Evolutionary conservation across 495 filamentous ascomycete genomes (phyloP).

Genomic region (Corynascus novoguineensis): DNA sequence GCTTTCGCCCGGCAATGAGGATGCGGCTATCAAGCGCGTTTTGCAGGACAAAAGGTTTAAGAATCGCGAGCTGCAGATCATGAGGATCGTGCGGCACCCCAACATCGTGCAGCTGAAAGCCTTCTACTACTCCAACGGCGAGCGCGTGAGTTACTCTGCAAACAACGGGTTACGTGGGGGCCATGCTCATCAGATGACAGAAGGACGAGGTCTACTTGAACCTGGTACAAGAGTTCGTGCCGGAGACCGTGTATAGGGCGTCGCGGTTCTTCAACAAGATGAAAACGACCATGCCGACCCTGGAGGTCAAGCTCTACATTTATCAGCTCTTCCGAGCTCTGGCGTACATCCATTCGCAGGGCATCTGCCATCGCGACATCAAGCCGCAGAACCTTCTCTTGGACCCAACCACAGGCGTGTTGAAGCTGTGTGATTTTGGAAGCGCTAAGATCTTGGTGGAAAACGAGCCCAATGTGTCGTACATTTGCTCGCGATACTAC

Average conservation of each 20-base stretch:
- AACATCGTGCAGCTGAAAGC: conserved; percentile 99
- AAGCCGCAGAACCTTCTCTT: conserved; percentile 97
- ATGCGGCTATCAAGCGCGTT: conserved; percentile 97
- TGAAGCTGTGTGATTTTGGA: conserved; percentile 98
- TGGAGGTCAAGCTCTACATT: conserved; percentile 98
- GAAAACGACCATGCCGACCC: conserved; percentile 98
- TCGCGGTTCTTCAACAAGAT: conserved; percentile 99
- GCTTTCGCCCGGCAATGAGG: conserved; percentile 91
- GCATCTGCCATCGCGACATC: conserved; percentile 98
- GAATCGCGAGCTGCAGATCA: conserved; percentile 99
- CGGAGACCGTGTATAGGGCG: conserved; percentile 97
- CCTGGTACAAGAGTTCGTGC: conserved; percentile 95
- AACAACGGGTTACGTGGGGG: neutral
- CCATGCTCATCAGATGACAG: conserved; percentile 42
- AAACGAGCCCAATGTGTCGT: conserved; percentile 98
- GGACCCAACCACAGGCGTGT: conserved; percentile 79
- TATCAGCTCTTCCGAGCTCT: conserved; percentile 98
- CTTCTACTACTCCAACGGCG: conserved; percentile 98
- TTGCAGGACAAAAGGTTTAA: conserved; percentile 99
- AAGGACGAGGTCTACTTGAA: conserved; percentile 99
- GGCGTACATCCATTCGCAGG: conserved; percentile 98
- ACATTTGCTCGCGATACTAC: conserved; percentile 99
- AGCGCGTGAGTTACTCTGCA: conserved; percentile 63
- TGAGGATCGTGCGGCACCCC: conserved; percentile 97
- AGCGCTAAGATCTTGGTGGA: conserved; percentile 98